These are phyloP conservation scores for Limnomonas spitsbergensis DNA, from an alignment of 139 green algal genomes.

Conservation along the genomic window DNA sequence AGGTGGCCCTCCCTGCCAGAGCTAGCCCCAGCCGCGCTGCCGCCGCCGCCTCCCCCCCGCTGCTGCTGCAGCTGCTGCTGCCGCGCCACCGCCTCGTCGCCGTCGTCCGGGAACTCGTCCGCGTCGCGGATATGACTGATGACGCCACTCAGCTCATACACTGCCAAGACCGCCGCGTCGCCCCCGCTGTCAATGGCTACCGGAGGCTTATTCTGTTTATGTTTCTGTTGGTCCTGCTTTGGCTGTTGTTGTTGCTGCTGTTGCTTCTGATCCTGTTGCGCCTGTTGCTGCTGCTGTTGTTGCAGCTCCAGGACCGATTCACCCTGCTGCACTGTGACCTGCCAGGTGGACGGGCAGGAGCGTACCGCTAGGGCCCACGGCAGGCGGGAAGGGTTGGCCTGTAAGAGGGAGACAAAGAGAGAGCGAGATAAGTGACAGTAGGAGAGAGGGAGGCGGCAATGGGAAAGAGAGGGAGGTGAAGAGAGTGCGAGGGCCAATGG, in stretches of 20 bases:
- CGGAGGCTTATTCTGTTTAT: too few species aligned
- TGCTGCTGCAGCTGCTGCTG: neutral
- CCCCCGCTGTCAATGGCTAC: neutral
- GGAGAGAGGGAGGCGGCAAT: too few species aligned
- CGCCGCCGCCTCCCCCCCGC: too few species aligned
- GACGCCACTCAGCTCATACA: slow-evolving; percentile 75
- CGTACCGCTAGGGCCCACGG: slow-evolving; percentile 12
- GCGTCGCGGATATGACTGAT: slow-evolving; percentile 66
- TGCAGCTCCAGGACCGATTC: neutral
- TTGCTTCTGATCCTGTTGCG: too few species aligned
- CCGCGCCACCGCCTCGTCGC: neutral
- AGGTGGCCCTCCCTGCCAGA: slow-evolving; percentile 65
- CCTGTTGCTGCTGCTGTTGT: too few species aligned
- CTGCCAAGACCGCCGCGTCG: neutral
- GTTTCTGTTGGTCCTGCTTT: too few species aligned
- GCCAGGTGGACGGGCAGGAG: neutral
- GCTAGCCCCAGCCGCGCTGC: neutral
- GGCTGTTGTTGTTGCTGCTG: too few species aligned
- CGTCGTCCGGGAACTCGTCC: slow-evolving; percentile 25
- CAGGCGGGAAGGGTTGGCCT: too few species aligned
- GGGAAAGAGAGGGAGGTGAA: too few species aligned
- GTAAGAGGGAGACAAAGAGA: too few species aligned
- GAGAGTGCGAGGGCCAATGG: too few species aligned
- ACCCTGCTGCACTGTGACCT: neutral
- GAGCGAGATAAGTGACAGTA: too few species aligned